Base-by-base conservation (phyloP, 2,329 filamentous ascomycete species). In the Aspergillus phoenicis region DNA sequence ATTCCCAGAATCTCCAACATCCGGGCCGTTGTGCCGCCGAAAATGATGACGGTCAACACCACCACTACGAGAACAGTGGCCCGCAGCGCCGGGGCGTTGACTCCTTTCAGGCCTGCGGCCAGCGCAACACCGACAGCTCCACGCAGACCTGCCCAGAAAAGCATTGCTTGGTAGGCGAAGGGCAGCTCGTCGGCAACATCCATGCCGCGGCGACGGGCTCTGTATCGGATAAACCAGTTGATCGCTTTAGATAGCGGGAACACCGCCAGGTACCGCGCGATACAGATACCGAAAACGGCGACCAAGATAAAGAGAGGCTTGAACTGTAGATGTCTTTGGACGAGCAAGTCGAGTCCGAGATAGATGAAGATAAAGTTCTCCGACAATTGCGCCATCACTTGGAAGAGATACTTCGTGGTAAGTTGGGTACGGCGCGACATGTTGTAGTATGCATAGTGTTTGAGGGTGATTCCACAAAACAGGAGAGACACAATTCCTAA, bases 281-380 rank as follows among this genome's bases (percentile, higher is more conserved):
- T 88, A 70, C 94, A 98, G 55, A 99, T 97, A 4, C 95, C 93
- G 52, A 94, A 81, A 4, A 97, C 89, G 0, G 94, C 94, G 67
- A 99, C 88, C 58, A 99, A 90, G 70, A 98, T 98, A 71, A 99
- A 91, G 2, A 97, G 87, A 0, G 95, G 95, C 73, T 97, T 96
- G 80, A 96, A 99, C 62, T 91, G 87, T 24, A 97, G 83, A 53
- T 91, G 87, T 56, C 88, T 88, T 70, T 98, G 93, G 3, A 95
- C 97, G 76, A 99, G 98, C 28, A 99, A 84, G 0, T 95, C 96
- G 3, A 99, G 83, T 5, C 95, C 95, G 0, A 99, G 87, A 73
- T 99, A 99, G 76, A 99, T 99, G 81, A 99, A 99, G 77, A 99
- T 99, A 75, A 99, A 99, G 77, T 99, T 99, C 79, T 99, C 95